These are phyloP conservation scores for Vachellia collinsii DNA, from an alignment of 306 rosid species.

Conservation along the genomic window DNA sequence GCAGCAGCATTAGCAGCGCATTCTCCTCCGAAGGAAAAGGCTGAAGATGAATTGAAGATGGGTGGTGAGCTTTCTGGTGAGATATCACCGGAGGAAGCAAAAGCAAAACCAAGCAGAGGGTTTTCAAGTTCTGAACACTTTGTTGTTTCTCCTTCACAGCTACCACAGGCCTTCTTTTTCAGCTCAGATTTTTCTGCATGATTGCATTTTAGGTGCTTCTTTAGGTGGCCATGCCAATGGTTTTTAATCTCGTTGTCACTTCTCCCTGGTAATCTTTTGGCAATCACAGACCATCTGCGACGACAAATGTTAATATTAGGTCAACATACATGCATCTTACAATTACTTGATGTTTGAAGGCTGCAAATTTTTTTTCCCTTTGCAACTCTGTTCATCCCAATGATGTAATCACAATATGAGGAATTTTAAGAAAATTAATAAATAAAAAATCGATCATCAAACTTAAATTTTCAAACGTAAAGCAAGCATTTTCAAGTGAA, in stretches of 20 bases:
- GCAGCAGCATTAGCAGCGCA: constrained; percentile 20
- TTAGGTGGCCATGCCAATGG: constrained; percentile 62
- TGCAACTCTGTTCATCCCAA: background rate
- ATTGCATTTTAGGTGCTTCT: constrained; percentile 36
- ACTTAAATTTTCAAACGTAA: background rate
- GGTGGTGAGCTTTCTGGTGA: constrained; percentile 47
- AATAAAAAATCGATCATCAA: background rate
- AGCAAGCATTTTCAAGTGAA: background rate
- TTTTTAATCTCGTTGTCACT: constrained; percentile 75
- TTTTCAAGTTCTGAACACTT: constrained; percentile 25
- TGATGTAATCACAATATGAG: background rate
- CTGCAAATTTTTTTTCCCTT: background rate
- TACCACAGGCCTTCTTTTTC: background rate
- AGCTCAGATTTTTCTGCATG: background rate
- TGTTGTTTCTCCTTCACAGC: constrained; percentile 20
- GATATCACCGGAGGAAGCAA: constrained; percentile 6
- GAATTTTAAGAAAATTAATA: background rate
- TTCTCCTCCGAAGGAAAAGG: background rate
- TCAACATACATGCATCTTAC: no score
- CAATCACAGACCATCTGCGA: constrained; percentile 65
- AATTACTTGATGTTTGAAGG: background rate
- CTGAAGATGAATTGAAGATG: constrained; percentile 14
- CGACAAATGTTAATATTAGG: background rate
- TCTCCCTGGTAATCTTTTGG: constrained; percentile 62
- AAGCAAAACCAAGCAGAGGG: background rate